phyloP scores from a whole-genome alignment of 768 basidiomycete species.

The button mushroom (Agaricus bisporus) region DNA sequence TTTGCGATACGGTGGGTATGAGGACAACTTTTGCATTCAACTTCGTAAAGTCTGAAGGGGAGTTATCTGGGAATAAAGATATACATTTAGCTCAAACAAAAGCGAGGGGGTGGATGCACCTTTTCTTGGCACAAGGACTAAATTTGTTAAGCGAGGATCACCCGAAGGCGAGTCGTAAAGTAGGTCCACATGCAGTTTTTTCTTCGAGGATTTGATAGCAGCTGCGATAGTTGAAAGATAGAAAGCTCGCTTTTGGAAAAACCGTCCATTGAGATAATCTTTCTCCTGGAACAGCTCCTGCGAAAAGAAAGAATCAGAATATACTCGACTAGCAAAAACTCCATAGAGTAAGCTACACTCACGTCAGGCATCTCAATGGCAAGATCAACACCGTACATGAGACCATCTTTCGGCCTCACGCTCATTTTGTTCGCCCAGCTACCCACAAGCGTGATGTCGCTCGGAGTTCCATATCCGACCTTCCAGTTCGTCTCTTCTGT shows the following conservation, averaged over 20 bases:
- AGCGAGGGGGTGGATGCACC: slow-evolving; percentile 30
- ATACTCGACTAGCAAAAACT: neutral
- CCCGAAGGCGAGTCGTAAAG: slow-evolving; percentile 50
- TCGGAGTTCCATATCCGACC: slow-evolving; percentile 73
- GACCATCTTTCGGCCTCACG: slow-evolving; percentile 65
- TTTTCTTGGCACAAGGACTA: slow-evolving; percentile 53
- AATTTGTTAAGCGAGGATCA: slow-evolving; percentile 60
- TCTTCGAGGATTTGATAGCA: slow-evolving; percentile 41
- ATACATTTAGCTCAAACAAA: slow-evolving; percentile 16
- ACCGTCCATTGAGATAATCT: slow-evolving; percentile 83
- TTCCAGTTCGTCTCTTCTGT: slow-evolving; percentile 85
- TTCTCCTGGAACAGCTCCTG: slow-evolving; percentile 91
- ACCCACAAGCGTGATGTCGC: slow-evolving; percentile 72
- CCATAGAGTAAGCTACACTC: slow-evolving; percentile 20
- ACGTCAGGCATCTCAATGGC: slow-evolving; percentile 86
- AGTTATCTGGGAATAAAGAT: slow-evolving; percentile 33
- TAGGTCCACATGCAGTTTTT: slow-evolving; percentile 48
- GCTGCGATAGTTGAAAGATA: slow-evolving; percentile 79
- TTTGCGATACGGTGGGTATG: slow-evolving; percentile 55
- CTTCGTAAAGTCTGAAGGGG: slow-evolving; percentile 54
- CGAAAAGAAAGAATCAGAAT: too few species aligned
- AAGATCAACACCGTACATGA: slow-evolving; percentile 68
- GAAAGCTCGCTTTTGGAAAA: slow-evolving; percentile 88
- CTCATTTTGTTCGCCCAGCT: slow-evolving; percentile 80
- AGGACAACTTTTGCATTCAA: slow-evolving; percentile 69